A percentile compares a stretch with the other conserved stretches of the same genome.
These are phyloP conservation scores for Lavandula angustifolia DNA, from an alignment of 257 asterid genomes.

Conservation along the genomic window DNA sequence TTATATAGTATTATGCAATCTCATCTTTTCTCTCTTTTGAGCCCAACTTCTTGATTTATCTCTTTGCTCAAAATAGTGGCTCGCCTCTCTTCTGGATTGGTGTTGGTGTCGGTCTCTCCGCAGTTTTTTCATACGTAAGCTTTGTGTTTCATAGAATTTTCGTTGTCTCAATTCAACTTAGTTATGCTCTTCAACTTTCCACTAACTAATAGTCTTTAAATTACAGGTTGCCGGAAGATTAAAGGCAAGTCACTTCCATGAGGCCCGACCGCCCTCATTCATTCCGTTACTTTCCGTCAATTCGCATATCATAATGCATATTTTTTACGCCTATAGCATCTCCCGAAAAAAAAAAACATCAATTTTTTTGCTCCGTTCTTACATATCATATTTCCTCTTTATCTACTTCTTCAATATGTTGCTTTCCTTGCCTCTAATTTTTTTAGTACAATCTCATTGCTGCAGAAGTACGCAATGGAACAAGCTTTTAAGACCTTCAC, in stretches of 20 bases:
- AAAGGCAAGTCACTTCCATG: constrained; percentile 58
- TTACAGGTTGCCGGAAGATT: constrained; percentile 73
- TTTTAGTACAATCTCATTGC: constrained; percentile 26
- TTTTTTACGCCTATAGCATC: not conserved
- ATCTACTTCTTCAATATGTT: not conserved
- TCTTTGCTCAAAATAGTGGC: constrained; percentile 52
- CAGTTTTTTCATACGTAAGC: constrained; percentile 88
- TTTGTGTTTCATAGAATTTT: constrained; percentile 12
- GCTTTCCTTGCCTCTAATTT: constrained; percentile 25
- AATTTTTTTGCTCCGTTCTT: constrained; percentile 19
- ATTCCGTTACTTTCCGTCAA: constrained; percentile 12
- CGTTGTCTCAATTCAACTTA: constrained; percentile 22
- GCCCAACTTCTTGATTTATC: constrained; percentile 1
- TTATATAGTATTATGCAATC: constrained; percentile 9
- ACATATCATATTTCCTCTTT: not conserved
- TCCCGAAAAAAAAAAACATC: not conserved
- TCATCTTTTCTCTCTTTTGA: constrained; percentile 20
- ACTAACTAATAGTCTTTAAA: constrained; percentile 32
- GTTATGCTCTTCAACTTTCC: constrained; percentile 11
- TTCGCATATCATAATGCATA: constrained; percentile 1
- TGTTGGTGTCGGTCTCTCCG: constrained; percentile 91
- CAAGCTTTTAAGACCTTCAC: constrained; percentile 89
- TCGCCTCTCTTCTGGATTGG: constrained; percentile 98
- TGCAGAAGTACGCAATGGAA: constrained; percentile 94
- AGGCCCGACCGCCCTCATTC: constrained; percentile 22